Base-by-base conservation (phyloP, 2,329 filamentous ascomycete species). In the Colletotrichum incanum region DNA sequence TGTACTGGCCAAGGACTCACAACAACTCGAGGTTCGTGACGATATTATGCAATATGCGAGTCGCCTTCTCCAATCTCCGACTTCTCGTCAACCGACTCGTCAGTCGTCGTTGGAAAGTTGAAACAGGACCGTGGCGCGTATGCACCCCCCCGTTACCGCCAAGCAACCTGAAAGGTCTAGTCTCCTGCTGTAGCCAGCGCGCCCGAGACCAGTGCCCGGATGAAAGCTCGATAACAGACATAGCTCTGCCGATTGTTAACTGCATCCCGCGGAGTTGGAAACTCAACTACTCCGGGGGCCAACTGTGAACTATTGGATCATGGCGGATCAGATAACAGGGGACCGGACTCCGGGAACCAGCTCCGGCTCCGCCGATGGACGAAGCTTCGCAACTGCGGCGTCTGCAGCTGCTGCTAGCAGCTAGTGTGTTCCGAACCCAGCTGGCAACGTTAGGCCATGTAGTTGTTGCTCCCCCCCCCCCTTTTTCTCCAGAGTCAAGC, bases 31-130 rank as follows among this genome's bases (percentile, higher is more conserved):
- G 18, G 26, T 50, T 43, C 12, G n/a, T n/a, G n/a, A 34, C 6
- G n/a, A 34, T 34, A 7, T 49, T 8, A 7, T 41, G 62, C 52
- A 54, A 52, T 59, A 58, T 58, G 52, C 61, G 60, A 61, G 18
- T 41, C 6, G 31, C 39, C 50, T 45, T 52, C 41, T 45, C 54
- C 41, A 56, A 56, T 67, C 49, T 67, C 67, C 63, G 39, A 39
- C 28, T 31, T 18, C 47, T 37, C 47, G 62, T 34, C 31, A 26
- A n/a, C n/a, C 55, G 18, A 18, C 26, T 41, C 54, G 23, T 39
- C 12, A 37, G 41, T 20, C 41, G 56, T 49, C n/a, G n/a, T 23
- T 26, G 45, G n/a, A 37, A n/a, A 34, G 7, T 55, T 14, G 31
- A 20, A n/a, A 37, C 52, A 5, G 14, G 52, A 55, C 31, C 18